Percentiles rank a stretch among this genome's conserved stretches.
These are phyloP conservation scores for Mycena capillaripes DNA, from an alignment of 768 basidiomycete species.

Conservation along the genomic window DNA sequence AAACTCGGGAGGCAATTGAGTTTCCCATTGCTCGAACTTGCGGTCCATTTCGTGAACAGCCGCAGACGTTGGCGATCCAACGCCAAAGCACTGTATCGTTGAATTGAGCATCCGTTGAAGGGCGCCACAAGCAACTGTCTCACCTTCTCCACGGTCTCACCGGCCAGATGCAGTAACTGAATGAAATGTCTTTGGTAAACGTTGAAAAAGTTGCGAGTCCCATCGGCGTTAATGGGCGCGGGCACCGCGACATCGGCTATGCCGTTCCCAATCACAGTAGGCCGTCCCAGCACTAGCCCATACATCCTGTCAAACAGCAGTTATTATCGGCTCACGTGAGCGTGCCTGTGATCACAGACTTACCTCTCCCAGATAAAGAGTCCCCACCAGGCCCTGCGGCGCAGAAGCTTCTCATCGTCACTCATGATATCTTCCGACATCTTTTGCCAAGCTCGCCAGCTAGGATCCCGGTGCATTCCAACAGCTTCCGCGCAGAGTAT, in stretches of 20 bases:
- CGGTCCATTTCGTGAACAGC: slow-evolving; percentile 58
- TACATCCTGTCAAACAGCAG: slow-evolving; percentile 48
- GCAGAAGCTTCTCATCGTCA: slow-evolving; percentile 56
- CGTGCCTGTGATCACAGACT: slow-evolving; percentile 28
- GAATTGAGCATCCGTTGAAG: slow-evolving; percentile 2
- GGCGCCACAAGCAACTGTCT: slow-evolving; percentile 14
- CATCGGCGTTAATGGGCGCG: slow-evolving; percentile 46
- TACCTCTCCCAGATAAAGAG: slow-evolving; percentile 60
- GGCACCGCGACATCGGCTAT: slow-evolving; percentile 55
- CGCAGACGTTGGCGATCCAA: slow-evolving; percentile 49
- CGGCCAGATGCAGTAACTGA: slow-evolving; percentile 53
- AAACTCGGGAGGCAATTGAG: slow-evolving; percentile 56
- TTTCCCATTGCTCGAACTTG: slow-evolving; percentile 60
- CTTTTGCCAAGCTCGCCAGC: slow-evolving; percentile 56
- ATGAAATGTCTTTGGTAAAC: slow-evolving; percentile 54
- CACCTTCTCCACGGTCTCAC: slow-evolving; percentile 59
- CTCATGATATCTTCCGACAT: slow-evolving; percentile 43
- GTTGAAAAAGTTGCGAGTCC: slow-evolving; percentile 51
- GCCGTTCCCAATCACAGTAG: slow-evolving; percentile 55
- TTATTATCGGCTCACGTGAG: slow-evolving; percentile 23
- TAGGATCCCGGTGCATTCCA: slow-evolving; percentile 61
- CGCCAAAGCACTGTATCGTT: slow-evolving; percentile 51
- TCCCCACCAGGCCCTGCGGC: slow-evolving; percentile 60
- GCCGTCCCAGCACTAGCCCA: slow-evolving; percentile 61
- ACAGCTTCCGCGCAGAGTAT: slow-evolving; percentile 56